Evolutionary conservation across 1,284 basidiomycete genomes (phyloP).

Genomic region (Vanrija sp.): DNA sequence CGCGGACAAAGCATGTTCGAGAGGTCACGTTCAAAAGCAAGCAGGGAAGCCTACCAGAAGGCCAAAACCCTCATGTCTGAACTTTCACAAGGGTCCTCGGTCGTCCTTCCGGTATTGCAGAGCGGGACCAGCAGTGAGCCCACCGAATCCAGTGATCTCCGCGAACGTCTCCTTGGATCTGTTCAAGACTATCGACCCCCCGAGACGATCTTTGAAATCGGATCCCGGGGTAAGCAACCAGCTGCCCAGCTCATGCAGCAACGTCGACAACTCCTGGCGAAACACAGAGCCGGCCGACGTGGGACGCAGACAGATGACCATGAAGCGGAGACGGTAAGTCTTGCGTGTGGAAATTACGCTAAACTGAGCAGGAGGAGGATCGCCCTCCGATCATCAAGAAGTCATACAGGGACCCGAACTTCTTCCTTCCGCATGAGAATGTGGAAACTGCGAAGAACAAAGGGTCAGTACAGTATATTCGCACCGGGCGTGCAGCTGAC

Average conservation of each 20-base stretch:
- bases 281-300: no score
- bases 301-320: no score
- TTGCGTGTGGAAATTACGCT: no score
- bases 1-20: conserved; percentile 93
- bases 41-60: conserved; percentile 64
- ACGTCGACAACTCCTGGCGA: conserved; percentile 52
- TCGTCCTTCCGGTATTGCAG: conserved; percentile 5
- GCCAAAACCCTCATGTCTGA: not conserved
- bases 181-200: conserved; percentile 78
- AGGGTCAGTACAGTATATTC: conserved; percentile 58
- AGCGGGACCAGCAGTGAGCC: not conserved
- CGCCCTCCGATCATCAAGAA: conserved; percentile 4
- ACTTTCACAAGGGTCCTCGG: not conserved
- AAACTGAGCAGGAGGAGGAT: no score
- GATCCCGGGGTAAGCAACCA: conserved; percentile 64
- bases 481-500: no score
- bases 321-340: conserved; percentile 15
- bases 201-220: conserved; percentile 92
- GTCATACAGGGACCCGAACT: conserved; percentile 71
- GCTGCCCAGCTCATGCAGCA: conserved; percentile 81
- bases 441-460: conserved; percentile 79
- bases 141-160: conserved; percentile 2
- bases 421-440: conserved; percentile 88
- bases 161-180: conserved; percentile 58
- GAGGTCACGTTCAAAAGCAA: conserved; percentile 85